A percentile compares a stretch with the other conserved stretches of the same genome.
Conservation (phyloP, 2,329 filamentous ascomycete species). For the Talaromyces sp. region DNA sequence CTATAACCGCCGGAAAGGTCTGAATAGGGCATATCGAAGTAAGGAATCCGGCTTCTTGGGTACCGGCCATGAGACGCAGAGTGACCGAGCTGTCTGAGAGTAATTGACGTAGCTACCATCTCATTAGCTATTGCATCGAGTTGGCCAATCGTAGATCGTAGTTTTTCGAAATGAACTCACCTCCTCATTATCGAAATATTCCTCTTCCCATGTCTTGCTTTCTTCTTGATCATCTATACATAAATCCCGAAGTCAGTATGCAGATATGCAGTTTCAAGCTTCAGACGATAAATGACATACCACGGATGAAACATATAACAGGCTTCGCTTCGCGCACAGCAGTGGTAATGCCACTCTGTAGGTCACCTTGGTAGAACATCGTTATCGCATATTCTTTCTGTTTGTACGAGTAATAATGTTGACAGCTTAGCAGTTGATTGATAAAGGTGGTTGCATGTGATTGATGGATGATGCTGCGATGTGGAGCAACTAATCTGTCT, state of each 20-base stretch:
- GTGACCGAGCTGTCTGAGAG: slow-evolving; percentile 64
- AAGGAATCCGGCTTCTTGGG: slow-evolving; percentile 76
- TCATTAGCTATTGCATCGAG: slow-evolving; percentile 15
- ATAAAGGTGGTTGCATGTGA: background rate
- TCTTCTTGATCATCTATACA: slow-evolving; percentile 63
- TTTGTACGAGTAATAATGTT: background rate
- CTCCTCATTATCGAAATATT: slow-evolving; percentile 55
- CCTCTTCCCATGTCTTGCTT: slow-evolving; percentile 69
- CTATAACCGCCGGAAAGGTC: slow-evolving; percentile 71
- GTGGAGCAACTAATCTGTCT: background rate
- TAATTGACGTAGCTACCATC: slow-evolving; percentile 51
- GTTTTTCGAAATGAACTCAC: background rate
- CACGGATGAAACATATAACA: slow-evolving; percentile 80
- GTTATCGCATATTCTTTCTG: slow-evolving; percentile 19
- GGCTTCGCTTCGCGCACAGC: slow-evolving; percentile 73
- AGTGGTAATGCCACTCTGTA: slow-evolving; percentile 75
- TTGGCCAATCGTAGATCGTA: background rate
- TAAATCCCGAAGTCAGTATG: slow-evolving; percentile 10
- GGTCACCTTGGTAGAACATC: slow-evolving; percentile 78
- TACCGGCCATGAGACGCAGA: slow-evolving; percentile 67
- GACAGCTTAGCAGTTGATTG: background rate
- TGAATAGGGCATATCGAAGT: slow-evolving; percentile 78
- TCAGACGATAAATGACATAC: slow-evolving; percentile 43
- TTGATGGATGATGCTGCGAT: background rate
- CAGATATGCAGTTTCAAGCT: slow-evolving; percentile 15